Conservation (phyloP, 257 asterid genomes). For the Solanum ossicruentum region DNA sequence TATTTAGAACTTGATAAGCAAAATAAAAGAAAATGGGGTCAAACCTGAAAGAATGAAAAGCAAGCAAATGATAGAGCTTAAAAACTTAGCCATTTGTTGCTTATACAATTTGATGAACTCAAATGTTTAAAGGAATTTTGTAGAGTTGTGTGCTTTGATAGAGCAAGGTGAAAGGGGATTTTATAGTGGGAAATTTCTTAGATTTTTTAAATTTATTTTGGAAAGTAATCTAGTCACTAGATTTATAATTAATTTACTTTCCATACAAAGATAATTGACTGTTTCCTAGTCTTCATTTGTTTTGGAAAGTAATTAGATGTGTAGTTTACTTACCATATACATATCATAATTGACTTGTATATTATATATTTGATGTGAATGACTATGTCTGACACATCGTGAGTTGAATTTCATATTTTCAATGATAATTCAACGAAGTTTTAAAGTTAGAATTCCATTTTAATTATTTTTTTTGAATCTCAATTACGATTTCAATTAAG, state of each 20-base stretch:
- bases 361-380: not conserved
- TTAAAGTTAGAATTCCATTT: not conserved
- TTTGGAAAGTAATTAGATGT: not conserved
- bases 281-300: not conserved
- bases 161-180: not conserved
- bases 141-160: not conserved
- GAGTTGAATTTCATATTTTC: not conserved
- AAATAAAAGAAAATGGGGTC: not conserved
- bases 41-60: conserved; percentile 8
- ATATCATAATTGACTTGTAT: not conserved
- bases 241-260: not conserved
- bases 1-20: not conserved
- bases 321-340: not conserved
- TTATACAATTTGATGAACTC: not conserved
- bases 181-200: not conserved
- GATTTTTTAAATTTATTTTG: not conserved
- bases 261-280: not conserved
- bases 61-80: not conserved
- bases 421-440: not conserved
- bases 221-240: not conserved
- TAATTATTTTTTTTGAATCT: not conserved
- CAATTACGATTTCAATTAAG: not conserved
- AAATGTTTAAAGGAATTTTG: not conserved
- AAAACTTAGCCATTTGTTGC: not conserved
- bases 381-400: not conserved